A percentile compares a stretch with the other conserved stretches of the same genome.
These are phyloP conservation scores for Kalanchoe fedtschenkoi DNA, from an alignment of 164 flowering plant species.

Conservation along the genomic window DNA sequence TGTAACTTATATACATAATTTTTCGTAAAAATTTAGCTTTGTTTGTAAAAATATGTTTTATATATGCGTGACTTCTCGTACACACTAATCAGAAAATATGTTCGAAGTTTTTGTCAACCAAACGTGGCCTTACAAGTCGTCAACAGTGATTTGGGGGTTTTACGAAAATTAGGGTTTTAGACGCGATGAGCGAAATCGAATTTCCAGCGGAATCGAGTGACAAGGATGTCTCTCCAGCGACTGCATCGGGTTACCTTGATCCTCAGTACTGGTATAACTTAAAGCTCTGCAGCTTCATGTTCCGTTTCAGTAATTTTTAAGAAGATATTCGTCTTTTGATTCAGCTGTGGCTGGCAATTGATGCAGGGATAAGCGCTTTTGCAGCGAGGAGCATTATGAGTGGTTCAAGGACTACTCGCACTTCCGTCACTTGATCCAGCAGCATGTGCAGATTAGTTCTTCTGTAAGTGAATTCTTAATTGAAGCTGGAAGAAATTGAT, in stretches of 20 bases:
- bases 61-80: too few relatives aligned
- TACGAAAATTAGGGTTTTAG: neutral
- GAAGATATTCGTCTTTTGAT: neutral
- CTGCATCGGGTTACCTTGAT: slow-evolving; percentile 45
- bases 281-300: neutral
- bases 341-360: neutral
- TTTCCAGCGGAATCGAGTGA: too few relatives aligned
- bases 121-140: too few relatives aligned
- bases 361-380: slow-evolving; percentile 68
- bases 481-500: too few relatives aligned
- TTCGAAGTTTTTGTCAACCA: too few relatives aligned
- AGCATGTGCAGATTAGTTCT: slow-evolving; percentile 28
- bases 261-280: slow-evolving; percentile 50
- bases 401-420: slow-evolving; percentile 93
- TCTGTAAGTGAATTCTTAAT: slow-evolving; percentile 21
- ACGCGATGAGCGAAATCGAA: too few relatives aligned
- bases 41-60: too few relatives aligned
- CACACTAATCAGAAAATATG: too few relatives aligned
- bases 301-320: neutral
- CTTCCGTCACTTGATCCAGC: slow-evolving; percentile 63
- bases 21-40: too few relatives aligned
- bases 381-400: slow-evolving; percentile 76
- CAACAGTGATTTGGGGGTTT: neutral
- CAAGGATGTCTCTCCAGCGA: slow-evolving; percentile 33
- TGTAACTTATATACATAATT: too few relatives aligned